Evolutionary conservation across 202 grass and related monocot species (phyloP).

Genomic region (Elaeis oleifera): DNA sequence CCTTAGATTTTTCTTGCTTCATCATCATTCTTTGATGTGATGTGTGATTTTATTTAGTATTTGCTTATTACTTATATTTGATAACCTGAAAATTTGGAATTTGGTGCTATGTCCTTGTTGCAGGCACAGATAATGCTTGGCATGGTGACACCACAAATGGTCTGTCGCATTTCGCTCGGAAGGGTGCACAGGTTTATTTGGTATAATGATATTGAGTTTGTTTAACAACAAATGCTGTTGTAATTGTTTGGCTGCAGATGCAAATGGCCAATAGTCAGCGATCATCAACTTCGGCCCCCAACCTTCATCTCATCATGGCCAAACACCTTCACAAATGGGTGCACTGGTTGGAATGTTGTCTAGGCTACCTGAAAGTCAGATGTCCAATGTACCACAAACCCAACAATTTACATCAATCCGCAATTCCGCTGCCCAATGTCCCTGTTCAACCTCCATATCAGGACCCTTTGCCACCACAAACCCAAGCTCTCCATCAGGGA

Average conservation of each 20-base stretch:
- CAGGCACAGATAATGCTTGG: conserved; percentile 95
- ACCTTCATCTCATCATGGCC: conserved; percentile 39
- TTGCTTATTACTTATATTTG: background rate
- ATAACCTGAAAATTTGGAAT: conserved; percentile 14
- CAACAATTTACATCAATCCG: conserved; percentile 40
- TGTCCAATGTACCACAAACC: conserved; percentile 27
- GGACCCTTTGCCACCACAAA: conserved; percentile 28
- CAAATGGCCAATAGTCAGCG: conserved; percentile 74
- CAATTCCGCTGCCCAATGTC: conserved; percentile 31
- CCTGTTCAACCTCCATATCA: conserved; percentile 32
- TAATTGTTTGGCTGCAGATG: conserved; percentile 53
- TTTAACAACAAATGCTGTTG: conserved; percentile 29
- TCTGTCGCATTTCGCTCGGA: conserved; percentile 31
- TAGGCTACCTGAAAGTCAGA: conserved; percentile 29
- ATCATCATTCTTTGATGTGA: too few species aligned
- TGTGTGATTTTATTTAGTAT: too few species aligned
- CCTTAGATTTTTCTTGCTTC: too few species aligned
- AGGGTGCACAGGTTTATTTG: conserved; percentile 1
- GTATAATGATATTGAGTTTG: conserved; percentile 7
- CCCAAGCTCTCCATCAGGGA: conserved; percentile 27
- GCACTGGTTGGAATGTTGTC: conserved; percentile 30
- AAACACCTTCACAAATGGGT: conserved; percentile 44
- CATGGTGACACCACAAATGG: conserved; percentile 74
- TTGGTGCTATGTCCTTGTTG: conserved; percentile 24
- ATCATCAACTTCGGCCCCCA: conserved; percentile 31